Conservation (phyloP, 371 early-diverging fungal species). For the Mucor ambiguus region DNA sequence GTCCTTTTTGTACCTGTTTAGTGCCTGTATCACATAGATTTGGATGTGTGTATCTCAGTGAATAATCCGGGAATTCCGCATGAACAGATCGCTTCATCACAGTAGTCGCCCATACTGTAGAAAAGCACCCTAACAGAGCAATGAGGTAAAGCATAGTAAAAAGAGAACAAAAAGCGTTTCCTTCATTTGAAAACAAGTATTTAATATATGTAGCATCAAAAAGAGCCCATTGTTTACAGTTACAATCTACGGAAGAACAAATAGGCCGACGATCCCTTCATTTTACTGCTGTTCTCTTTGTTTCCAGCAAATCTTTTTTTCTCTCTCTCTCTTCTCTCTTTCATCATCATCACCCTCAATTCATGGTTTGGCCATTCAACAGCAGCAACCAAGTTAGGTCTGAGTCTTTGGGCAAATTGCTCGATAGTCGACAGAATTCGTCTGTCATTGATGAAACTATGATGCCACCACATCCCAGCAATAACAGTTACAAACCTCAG, state of each 20-base stretch:
- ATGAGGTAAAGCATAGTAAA: neutral
- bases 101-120: neutral
- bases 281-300: conserved; percentile 1
- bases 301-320: conserved; percentile 6
- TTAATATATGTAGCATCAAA: neutral
- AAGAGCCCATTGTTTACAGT: conserved; percentile 2
- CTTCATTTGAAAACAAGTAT: neutral
- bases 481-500: neutral
- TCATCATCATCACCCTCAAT: too few relatives aligned
- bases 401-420: conserved; percentile 4
- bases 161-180: neutral
- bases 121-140: neutral
- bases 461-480: neutral
- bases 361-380: conserved; percentile 18
- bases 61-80: conserved; percentile 65
- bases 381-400: neutral
- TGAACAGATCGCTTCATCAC: conserved; percentile 7
- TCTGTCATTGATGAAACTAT: neutral
- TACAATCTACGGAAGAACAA: neutral
- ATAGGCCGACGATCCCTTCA: neutral
- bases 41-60: conserved; percentile 73
- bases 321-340: neutral
- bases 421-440: neutral
- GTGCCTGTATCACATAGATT: conserved; percentile 74
- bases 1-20: conserved; percentile 56